Conservation (phyloP, 306 rosid species). For the Rosa lucieae region DNA sequence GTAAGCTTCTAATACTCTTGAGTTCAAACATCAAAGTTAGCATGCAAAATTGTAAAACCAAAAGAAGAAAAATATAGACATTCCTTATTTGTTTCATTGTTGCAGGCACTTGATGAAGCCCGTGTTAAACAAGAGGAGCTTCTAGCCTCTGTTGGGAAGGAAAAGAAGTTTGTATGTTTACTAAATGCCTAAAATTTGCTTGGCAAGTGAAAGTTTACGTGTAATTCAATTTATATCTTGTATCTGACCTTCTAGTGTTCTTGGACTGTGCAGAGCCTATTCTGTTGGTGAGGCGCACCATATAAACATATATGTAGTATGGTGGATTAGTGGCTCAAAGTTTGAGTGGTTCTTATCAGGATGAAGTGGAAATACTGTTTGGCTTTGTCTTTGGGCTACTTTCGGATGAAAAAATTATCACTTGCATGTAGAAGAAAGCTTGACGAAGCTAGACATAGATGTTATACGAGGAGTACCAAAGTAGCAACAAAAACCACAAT, state of each 20-base stretch:
- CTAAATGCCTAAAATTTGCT: constrained; percentile 17
- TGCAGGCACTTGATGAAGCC: constrained; percentile 74
- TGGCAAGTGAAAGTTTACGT: neutral
- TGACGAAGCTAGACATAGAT: neutral
- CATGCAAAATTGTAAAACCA: neutral
- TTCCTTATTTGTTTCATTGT: neutral
- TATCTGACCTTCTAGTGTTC: constrained; percentile 24
- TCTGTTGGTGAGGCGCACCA: constrained; percentile 49
- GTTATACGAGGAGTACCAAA: constrained; percentile 9
- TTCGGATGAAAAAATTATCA: neutral
- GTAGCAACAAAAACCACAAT: neutral
- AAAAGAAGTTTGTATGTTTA: constrained; percentile 59
- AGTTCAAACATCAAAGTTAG: neutral
- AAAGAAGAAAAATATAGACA: neutral
- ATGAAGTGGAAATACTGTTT: neutral
- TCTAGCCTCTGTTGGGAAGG: constrained; percentile 51
- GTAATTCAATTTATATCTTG: neutral
- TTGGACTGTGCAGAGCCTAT: constrained; percentile 57
- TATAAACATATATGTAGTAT: constrained; percentile 2
- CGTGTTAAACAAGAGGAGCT: constrained; percentile 53
- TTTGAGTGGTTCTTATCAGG: constrained; percentile 10
- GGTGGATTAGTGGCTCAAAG: neutral
- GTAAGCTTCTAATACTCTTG: neutral
- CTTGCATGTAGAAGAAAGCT: neutral
- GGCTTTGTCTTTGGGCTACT: neutral